Evolutionary conservation across 345 rosid genomes (phyloP).

Genomic region (Laguncularia racemosa): DNA sequence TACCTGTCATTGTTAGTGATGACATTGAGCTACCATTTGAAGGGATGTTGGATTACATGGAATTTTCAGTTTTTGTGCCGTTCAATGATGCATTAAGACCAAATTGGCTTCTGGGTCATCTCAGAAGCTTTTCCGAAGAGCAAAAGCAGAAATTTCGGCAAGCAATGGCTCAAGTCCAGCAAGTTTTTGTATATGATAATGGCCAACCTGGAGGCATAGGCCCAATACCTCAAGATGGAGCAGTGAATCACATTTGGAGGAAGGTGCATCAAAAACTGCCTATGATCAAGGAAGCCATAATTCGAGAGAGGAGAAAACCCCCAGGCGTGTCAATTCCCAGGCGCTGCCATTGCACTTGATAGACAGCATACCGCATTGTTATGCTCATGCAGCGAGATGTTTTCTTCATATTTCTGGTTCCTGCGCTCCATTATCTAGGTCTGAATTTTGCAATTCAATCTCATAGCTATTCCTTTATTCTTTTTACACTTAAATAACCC

Average conservation of each 20-base stretch:
- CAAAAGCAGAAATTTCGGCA: constrained; percentile 45
- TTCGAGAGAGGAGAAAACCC: constrained; percentile 67
- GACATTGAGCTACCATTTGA: constrained; percentile 87
- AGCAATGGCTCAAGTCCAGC: constrained; percentile 53
- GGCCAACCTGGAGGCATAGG: constrained; percentile 63
- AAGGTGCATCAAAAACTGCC: constrained; percentile 78
- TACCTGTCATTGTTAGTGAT: constrained; percentile 87
- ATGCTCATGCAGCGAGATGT: too few species aligned
- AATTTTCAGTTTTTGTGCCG: constrained; percentile 71
- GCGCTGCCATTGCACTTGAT: constrained; percentile 44
- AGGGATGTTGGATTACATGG: constrained; percentile 69
- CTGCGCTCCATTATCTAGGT: too few species aligned
- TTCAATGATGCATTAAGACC: constrained; percentile 69
- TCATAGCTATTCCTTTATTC: too few species aligned
- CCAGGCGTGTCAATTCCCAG: constrained; percentile 53
- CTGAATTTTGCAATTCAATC: too few species aligned
- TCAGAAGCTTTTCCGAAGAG: constrained; percentile 42
- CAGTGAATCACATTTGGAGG: constrained; percentile 79
- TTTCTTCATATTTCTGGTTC: too few species aligned
- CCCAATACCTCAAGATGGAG: constrained; percentile 59
- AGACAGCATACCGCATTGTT: too few species aligned
- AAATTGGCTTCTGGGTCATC: constrained; percentile 55
- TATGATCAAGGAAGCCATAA: constrained; percentile 59
- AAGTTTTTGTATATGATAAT: constrained; percentile 56
- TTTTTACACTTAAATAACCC: too few species aligned